Evolutionary conservation across 306 rosid species (phyloP).

Genomic region (Acacia crassicarpa): DNA sequence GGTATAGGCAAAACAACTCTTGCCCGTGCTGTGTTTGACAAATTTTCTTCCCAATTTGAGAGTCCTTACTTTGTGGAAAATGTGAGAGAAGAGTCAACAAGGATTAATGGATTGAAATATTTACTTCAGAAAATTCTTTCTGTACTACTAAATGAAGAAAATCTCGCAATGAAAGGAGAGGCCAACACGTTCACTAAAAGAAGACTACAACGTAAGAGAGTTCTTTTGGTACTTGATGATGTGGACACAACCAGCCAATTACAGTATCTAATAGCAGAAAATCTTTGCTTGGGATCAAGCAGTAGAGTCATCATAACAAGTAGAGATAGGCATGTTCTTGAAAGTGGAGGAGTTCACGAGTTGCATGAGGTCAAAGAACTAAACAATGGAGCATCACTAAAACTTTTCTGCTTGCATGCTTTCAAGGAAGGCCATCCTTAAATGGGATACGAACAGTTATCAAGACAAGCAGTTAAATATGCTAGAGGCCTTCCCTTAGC

Average conservation of each 20-base stretch:
- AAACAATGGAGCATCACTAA: constrained; percentile 18
- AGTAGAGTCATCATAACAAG: constrained; percentile 36
- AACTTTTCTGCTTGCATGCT: neutral
- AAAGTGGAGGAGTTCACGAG: neutral
- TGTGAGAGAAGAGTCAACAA: constrained; percentile 18
- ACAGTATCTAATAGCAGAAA: neutral
- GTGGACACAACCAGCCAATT: neutral
- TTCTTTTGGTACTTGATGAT: constrained; percentile 32
- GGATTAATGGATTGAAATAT: neutral
- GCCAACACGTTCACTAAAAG: too few species aligned
- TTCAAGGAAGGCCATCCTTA: neutral
- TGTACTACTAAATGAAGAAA: neutral
- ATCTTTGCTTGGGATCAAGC: neutral
- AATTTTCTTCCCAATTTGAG: constrained; percentile 21
- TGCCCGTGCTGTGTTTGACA: constrained; percentile 5
- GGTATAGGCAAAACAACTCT: constrained; percentile 7
- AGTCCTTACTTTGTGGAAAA: constrained; percentile 19
- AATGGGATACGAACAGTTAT: neutral
- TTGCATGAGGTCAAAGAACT: neutral
- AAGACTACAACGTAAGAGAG: neutral
- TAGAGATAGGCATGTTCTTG: constrained; percentile 28
- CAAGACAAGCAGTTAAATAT: neutral
- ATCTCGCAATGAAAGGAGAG: neutral
- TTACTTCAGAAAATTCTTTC: constrained; percentile 23
- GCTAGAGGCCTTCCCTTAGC: neutral